Conservation (phyloP, 129 eudicot genomes). For the Saposhnikovia divaricata region DNA sequence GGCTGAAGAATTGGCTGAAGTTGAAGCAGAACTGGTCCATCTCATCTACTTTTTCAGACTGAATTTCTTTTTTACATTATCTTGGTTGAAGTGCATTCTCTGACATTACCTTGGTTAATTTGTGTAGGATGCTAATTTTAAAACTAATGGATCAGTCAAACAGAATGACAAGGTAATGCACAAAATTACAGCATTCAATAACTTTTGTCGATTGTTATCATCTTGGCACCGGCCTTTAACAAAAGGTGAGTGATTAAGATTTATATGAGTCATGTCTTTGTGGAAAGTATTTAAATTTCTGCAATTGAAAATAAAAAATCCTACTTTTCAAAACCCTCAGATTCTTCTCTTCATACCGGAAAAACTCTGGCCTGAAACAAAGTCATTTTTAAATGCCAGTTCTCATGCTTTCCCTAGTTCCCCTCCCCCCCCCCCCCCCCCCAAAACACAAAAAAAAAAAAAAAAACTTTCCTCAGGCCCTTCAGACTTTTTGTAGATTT, state of each 20-base stretch:
- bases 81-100: conserved; percentile 11
- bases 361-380: neutral
- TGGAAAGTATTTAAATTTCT: neutral
- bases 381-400: neutral
- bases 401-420: neutral
- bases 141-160: conserved; percentile 41
- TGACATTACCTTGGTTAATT: conserved; percentile 9
- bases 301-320: neutral
- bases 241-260: neutral
- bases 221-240: neutral
- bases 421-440: neutral
- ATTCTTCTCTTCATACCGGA: neutral
- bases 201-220: neutral
- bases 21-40: conserved; percentile 91
- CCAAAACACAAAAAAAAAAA: no score
- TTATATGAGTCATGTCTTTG: neutral
- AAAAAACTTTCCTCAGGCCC: neutral
- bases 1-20: conserved; percentile 82
- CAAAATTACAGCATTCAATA: neutral
- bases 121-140: conserved; percentile 65
- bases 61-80: conserved; percentile 4
- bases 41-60: conserved; percentile 8
- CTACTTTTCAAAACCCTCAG: neutral
- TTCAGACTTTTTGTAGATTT: neutral
- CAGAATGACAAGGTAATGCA: conserved; percentile 54